Conservation (phyloP, 129 eudicot genomes). For the Gnaphalium uliginosum region DNA sequence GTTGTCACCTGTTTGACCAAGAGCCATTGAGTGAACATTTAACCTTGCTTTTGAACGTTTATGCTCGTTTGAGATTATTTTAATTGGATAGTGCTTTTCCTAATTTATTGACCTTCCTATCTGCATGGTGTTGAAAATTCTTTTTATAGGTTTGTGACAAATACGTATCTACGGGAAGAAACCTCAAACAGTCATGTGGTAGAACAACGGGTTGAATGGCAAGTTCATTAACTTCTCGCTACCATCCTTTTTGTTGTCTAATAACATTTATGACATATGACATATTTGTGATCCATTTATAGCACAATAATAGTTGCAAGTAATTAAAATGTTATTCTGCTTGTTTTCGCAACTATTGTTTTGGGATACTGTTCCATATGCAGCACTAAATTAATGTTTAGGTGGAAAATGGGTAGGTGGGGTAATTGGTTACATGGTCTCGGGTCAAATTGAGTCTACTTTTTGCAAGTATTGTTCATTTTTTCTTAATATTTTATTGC, state of each 20-base stretch:
- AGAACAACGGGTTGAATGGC: conserved; percentile 99
- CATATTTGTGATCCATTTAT: not conserved
- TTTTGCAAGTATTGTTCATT: too few relatives aligned
- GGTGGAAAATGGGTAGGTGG: too few relatives aligned
- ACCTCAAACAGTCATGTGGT: conserved; percentile 94
- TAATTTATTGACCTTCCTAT: not conserved
- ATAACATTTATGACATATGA: not conserved
- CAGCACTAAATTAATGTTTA: not conserved
- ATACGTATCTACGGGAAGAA: conserved; percentile 95
- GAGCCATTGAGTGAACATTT: not conserved
- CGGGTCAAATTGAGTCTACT: too few relatives aligned
- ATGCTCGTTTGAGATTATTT: not conserved
- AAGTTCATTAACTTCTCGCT: conserved; percentile 33
- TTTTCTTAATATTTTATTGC: not conserved
- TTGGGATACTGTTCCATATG: not conserved
- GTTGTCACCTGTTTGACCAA: not conserved
- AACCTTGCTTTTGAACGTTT: not conserved
- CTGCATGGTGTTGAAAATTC: not conserved
- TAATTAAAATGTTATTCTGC: not conserved
- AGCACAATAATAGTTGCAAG: not conserved
- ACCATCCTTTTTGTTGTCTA: not conserved
- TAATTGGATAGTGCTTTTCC: not conserved
- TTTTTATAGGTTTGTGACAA: conserved; percentile 83
- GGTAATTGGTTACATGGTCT: too few relatives aligned
- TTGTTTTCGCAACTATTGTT: not conserved